A percentile compares a stretch with the other conserved stretches of the same genome.
These are phyloP conservation scores for Glaciozyma antarctica DNA, from an alignment of 768 basidiomycete genomes.

Conservation along the genomic window DNA sequence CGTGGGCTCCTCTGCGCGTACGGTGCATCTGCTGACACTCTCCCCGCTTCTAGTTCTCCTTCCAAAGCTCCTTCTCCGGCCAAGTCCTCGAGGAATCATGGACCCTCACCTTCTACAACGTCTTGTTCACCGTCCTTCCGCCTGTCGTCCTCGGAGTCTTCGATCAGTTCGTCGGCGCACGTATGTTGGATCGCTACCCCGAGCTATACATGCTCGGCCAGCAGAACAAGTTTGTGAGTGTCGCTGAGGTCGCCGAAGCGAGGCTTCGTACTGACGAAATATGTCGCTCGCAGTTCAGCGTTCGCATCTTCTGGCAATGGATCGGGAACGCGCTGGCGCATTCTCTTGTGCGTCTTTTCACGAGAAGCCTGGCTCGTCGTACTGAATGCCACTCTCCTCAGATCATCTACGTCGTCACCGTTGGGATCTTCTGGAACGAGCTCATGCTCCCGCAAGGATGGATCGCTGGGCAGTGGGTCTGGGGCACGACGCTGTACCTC, in stretches of 20 bases:
- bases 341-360: constrained; percentile 54
- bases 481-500: constrained; percentile 94
- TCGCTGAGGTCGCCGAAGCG: neutral
- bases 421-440: constrained; percentile 88
- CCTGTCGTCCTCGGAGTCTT: constrained; percentile 96
- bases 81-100: constrained; percentile 98
- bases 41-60: constrained; percentile 62
- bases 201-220: constrained; percentile 93
- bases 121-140: constrained; percentile 88
- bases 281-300: constrained; percentile 50
- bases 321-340: constrained; percentile 80
- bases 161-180: constrained; percentile 95
- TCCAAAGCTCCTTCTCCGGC: constrained; percentile 99
- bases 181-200: constrained; percentile 92
- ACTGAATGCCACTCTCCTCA: constrained; percentile 37
- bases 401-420: constrained; percentile 78
- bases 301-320: constrained; percentile 87
- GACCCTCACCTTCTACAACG: constrained; percentile 81
- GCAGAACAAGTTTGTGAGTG: constrained; percentile 65
- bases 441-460: constrained; percentile 67
- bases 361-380: neutral
- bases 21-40: neutral
- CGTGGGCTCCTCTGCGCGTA: constrained; percentile 24
- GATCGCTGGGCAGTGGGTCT: constrained; percentile 94
- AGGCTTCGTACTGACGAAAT: neutral